Evolutionary conservation across 306 rosid species (phyloP), one percentile per base, ranked within the genome.

Genomic region (Dryas drummondii): DNA sequence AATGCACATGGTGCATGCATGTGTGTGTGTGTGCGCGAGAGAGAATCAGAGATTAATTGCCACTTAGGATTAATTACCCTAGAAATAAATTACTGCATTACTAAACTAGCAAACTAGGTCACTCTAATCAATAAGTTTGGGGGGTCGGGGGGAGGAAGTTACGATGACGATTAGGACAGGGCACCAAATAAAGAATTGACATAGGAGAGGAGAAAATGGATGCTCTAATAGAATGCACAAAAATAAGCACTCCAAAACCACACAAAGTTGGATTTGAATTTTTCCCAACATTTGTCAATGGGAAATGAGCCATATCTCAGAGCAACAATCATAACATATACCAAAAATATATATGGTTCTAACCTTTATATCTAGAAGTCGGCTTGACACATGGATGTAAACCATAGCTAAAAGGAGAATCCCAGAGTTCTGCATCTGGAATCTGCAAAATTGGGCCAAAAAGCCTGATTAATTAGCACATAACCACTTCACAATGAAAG

Each of bases 301-400:
- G 17, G 55, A 48, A 51, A 32, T 52, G 59, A 5, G 12, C 11
- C 14, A 57, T 50, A 27, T 47, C 14, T 52, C n/a, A 68, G 6
- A 51, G 9, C 16, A 48, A n/a, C 19, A 19, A 9, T 32, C 32
- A 9, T 70, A 0, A 19, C 32, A 56, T 6, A 66, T 15, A 37
- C 40, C 46, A 70, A 17, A 44, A 2, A 75, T 27, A 63, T 49
- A 74, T 68, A 52, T 50, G 48, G 40, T 77, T 75, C 54, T 45
- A 72, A 93, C 98, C 98, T 91, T 77, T 87, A 82, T 87, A 91
- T 78, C 76, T 89, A 54, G 89, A 14, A 42, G 96, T 93, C 6
- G 91, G 96, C 86, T 85, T 88, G 81, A 88, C 80, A 79, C 98
- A 93, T 3, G 77, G 78, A 72, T 70, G 89, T 50, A 91, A 84